Percentiles rank a stretch among this genome's conserved stretches.
Conservation (phyloP, 2,329 filamentous ascomycete genomes). For the Colletotrichum sublineola region DNA sequence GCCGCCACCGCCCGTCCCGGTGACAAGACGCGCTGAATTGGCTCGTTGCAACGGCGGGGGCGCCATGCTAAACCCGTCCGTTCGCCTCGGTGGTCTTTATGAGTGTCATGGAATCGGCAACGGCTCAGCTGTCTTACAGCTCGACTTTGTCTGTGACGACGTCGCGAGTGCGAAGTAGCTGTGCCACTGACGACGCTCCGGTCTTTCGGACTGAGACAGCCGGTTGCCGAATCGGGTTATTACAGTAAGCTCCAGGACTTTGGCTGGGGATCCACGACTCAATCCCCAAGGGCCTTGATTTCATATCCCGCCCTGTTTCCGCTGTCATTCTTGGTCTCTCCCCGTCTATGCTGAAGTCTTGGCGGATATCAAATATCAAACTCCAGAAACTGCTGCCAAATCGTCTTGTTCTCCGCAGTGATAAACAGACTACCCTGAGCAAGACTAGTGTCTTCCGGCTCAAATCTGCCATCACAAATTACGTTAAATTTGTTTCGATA, state of each 20-base stretch:
- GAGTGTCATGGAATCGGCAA: not conserved
- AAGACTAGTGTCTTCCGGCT: not conserved
- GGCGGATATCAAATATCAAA: no score
- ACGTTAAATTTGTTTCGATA: not conserved
- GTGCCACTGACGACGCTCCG: not conserved
- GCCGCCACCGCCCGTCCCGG: not conserved
- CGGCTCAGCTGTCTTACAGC: not conserved
- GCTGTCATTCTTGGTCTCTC: not conserved
- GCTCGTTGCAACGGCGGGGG: not conserved
- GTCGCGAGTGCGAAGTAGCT: no score
- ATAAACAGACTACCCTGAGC: not conserved
- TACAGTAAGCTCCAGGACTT: not conserved
- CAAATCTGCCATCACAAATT: no score
- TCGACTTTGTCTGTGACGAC: no score
- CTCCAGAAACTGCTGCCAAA: not conserved
- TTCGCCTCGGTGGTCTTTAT: not conserved
- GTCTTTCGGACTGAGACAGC: slow-evolving; percentile 10
- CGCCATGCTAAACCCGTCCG: not conserved
- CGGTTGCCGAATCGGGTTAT: slow-evolving; percentile 18
- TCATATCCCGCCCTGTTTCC: not conserved
- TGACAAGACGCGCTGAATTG: not conserved
- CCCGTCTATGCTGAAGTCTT: not conserved
- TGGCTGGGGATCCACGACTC: not conserved
- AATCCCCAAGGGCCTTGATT: not conserved
- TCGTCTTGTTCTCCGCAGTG: not conserved